Percentiles rank a stretch among this genome's conserved stretches.
These are phyloP conservation scores for Calonectria crousiana DNA, from an alignment of 2,329 filamentous ascomycete species.

Conservation along the genomic window DNA sequence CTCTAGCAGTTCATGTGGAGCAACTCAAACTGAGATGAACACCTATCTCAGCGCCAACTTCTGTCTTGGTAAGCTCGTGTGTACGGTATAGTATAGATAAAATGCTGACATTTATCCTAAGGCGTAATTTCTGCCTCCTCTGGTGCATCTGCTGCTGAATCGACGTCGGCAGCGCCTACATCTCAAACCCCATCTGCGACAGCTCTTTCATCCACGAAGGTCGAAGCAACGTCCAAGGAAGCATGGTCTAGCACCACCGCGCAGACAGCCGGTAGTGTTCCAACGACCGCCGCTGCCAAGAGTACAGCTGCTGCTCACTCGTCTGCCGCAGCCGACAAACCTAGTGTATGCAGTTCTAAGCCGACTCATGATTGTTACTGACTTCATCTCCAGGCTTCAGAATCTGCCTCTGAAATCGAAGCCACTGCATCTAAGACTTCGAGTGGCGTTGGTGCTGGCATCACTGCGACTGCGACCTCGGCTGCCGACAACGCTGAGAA, in stretches of 20 bases:
- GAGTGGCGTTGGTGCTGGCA: conserved; percentile 8
- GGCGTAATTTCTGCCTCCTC: conserved; percentile 23
- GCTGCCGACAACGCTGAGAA: conserved; percentile 33
- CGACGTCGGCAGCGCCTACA: conserved; percentile 21
- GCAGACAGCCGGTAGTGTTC: conserved; percentile 22
- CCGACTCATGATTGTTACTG: not conserved
- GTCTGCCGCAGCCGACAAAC: conserved; percentile 14
- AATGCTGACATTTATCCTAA: conserved; percentile 18
- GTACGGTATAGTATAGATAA: not conserved
- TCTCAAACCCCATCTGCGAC: conserved; percentile 11
- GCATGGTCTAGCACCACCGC: conserved; percentile 19
- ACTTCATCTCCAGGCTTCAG: conserved; percentile 26
- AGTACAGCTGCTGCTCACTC: conserved; percentile 4
- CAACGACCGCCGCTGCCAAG: not conserved
- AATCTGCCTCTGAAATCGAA: conserved; percentile 29
- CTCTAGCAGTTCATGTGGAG: conserved; percentile 46
- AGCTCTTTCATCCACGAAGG: conserved; percentile 18
- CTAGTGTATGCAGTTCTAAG: conserved; percentile 32
- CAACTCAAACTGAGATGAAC: conserved; percentile 36
- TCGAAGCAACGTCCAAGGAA: conserved; percentile 2
- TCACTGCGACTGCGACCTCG: conserved; percentile 27
- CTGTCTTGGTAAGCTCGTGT: conserved; percentile 39
- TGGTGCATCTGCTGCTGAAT: conserved; percentile 15
- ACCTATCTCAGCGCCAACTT: conserved; percentile 34
- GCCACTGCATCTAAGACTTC: conserved; percentile 10